These are phyloP conservation scores for Nitzschia sp. DNA, from an alignment of 108 stramenopile species.

Conservation along the genomic window DNA sequence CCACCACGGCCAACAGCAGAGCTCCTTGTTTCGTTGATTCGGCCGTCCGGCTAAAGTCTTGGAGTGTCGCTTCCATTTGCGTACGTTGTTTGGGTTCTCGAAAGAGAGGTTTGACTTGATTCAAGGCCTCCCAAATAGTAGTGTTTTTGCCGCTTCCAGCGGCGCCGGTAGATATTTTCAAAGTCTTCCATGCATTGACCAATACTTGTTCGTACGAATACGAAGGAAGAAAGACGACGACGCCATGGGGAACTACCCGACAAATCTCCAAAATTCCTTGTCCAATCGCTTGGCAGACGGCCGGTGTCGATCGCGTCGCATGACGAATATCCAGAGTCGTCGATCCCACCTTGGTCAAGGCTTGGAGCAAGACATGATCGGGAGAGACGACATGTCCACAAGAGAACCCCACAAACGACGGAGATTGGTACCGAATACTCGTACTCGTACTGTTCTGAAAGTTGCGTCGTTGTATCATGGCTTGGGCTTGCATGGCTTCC, in stretches of 20 bases:
- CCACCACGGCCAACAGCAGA: conserved; percentile 92
- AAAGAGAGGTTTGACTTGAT: conserved; percentile 53
- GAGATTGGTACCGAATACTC: neutral
- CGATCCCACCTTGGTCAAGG: conserved; percentile 12
- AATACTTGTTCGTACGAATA: conserved; percentile 89
- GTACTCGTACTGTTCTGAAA: conserved; percentile 2
- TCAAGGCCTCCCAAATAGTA: conserved; percentile 56
- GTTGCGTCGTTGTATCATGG: conserved; percentile 17
- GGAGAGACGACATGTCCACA: conserved; percentile 94
- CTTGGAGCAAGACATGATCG: conserved; percentile 54
- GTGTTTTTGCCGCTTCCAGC: conserved; percentile 6
- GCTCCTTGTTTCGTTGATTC: conserved; percentile 56
- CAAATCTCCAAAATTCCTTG: conserved; percentile 67
- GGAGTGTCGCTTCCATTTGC: conserved; percentile 78
- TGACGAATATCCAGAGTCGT: conserved; percentile 86
- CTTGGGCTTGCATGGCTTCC: conserved; percentile 51
- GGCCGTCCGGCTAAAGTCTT: conserved; percentile 61
- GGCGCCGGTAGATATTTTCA: neutral
- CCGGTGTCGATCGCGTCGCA: conserved; percentile 42
- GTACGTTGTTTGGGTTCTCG: conserved; percentile 83
- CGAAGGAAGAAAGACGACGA: conserved; percentile 95
- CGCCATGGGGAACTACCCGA: conserved; percentile 75
- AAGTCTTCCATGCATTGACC: conserved; percentile 75
- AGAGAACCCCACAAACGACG: conserved; percentile 73
- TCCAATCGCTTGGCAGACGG: conserved; percentile 84